Evolutionary conservation across 73 alveolate genomes (phyloP), one percentile per base, ranked within the genome.

Genomic region (Paramecium biaurelia): DNA sequence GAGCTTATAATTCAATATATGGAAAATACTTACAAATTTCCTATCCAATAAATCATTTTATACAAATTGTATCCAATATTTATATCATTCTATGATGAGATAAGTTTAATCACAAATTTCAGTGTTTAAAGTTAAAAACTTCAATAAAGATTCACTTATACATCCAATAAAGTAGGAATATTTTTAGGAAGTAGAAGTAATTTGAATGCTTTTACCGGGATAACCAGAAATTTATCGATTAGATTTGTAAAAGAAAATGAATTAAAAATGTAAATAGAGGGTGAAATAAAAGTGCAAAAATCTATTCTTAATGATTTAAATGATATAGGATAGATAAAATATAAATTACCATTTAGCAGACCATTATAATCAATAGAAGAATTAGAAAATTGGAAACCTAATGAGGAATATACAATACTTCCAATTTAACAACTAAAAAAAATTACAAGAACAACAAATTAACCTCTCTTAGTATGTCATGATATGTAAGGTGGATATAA

Each of bases 401-500:
- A 38, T 32, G 76, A 41, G 15, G 74, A 79, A 24, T 74, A 28
- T n/a, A 42, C 70, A 7, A 79, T 79, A 23, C 45, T 79, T 21
- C 90, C 90, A 20, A 79, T 79, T n/a, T 45, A 79, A 21, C 2
- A 23, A 18, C 10, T 79, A 21, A 79, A 63, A 30, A 42, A 79
- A 11, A 79, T 79, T 8, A 42, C 14, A 5, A 79, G 90, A 45
- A 79, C 70, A 49, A 70, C 18, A 41, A 70, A 45, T 38, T 21
- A 76, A 70, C 59, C 79, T 10, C 32, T 89, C 5, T 14, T 89
- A 23, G 76, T 89, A n/a, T 89, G 94, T 45, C 94, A 89, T 89
- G 94, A 89, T 70, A 89, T 89, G 94, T 24, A 38, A 70, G 84
- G 84, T 12, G 94, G 94, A 14, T 89, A 89, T 70, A 70, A 20